Conservation (phyloP, 2,329 filamentous ascomycete genomes). For the Chaetothyriales sp. region DNA sequence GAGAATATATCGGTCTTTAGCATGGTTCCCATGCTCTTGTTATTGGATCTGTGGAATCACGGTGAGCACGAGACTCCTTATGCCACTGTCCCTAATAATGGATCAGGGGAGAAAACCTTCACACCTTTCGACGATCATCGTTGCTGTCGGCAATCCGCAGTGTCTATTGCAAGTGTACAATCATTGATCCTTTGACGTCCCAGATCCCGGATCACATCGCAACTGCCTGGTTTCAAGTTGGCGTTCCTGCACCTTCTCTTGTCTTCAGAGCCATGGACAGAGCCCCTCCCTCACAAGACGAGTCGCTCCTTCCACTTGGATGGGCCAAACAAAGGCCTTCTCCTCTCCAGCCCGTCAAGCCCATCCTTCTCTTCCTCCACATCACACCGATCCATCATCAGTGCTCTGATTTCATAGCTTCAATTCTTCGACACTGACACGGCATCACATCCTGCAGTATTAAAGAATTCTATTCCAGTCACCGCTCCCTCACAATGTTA, state of each 20-base stretch:
- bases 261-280: background rate
- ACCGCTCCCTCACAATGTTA: background rate
- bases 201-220: background rate
- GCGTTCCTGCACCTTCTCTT: background rate
- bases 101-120: too few relatives aligned
- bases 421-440: background rate
- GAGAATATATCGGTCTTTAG: too few relatives aligned
- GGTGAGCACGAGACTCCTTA: too few relatives aligned
- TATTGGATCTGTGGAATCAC: too few relatives aligned
- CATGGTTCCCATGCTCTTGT: too few relatives aligned
- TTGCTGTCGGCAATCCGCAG: too few relatives aligned
- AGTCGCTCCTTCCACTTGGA: background rate
- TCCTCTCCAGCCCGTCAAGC: background rate
- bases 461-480: background rate
- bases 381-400: background rate
- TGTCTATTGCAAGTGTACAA: too few relatives aligned
- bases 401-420: background rate
- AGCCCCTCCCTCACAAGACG: background rate
- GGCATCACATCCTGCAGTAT: background rate
- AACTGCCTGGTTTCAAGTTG: background rate
- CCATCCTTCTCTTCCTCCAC: background rate
- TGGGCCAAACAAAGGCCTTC: background rate
- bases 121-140: too few relatives aligned
- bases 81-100: too few relatives aligned
- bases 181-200: too few relatives aligned